phyloP scores from a whole-genome alignment of 2,329 filamentous ascomycete species.

The Ilyonectria mors-panacis region DNA sequence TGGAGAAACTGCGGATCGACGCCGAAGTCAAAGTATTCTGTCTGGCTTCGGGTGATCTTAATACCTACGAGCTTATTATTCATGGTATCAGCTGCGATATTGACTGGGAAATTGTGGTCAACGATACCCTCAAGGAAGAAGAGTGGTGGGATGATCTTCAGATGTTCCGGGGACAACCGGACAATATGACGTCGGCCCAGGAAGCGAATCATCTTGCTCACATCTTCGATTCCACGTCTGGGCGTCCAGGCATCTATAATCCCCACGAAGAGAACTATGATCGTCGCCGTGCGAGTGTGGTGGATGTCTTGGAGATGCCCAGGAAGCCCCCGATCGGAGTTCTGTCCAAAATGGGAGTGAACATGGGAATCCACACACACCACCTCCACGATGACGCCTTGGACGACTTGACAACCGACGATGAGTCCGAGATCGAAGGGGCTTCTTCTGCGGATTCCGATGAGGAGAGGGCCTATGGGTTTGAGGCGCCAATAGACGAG shows the following conservation, averaged over 20 bases:
- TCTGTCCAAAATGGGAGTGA: constrained; percentile 72
- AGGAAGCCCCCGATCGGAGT: constrained; percentile 69
- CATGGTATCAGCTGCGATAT: constrained; percentile 74
- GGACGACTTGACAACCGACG: constrained; percentile 54
- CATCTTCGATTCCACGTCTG: constrained; percentile 60
- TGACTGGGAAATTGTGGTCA: constrained; percentile 72
- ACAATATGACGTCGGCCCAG: constrained; percentile 58
- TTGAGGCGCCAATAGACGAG: constrained; percentile 49
- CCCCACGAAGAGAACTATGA: constrained; percentile 55
- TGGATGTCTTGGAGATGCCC: constrained; percentile 74
- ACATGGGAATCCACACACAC: constrained; percentile 82
- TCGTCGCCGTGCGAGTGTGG: constrained; percentile 63
- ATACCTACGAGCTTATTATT: constrained; percentile 83
- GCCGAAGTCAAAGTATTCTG: constrained; percentile 86
- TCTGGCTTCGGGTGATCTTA: constrained; percentile 80
- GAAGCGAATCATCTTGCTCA: constrained; percentile 61
- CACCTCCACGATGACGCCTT: constrained; percentile 76
- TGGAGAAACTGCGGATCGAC: constrained; percentile 87
- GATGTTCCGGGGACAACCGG: constrained; percentile 61
- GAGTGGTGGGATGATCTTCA: constrained; percentile 89
- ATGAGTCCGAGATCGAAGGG: constrained; percentile 51
- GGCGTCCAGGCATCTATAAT: constrained; percentile 60
- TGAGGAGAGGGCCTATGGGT: constrained; percentile 46
- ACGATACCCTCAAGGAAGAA: constrained; percentile 77
- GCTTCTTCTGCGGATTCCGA: constrained; percentile 50